These are phyloP conservation scores for Periglandula ipomoeae DNA, from an alignment of 2,329 filamentous ascomycete genomes.

Conservation along the genomic window DNA sequence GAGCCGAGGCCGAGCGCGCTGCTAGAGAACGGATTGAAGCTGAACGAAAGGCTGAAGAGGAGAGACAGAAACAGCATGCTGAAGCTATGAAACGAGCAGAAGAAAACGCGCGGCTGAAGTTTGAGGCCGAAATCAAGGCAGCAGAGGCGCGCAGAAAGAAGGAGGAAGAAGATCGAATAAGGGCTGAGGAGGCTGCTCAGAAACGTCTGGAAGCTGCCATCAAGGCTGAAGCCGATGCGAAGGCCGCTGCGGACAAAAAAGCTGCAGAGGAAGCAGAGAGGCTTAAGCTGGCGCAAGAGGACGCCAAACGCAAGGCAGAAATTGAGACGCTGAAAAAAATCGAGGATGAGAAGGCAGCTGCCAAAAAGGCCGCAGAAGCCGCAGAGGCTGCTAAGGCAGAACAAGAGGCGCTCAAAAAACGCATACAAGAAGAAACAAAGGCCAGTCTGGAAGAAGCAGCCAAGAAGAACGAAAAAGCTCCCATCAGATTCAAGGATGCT, in stretches of 20 bases:
- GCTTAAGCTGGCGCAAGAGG: conserved; percentile 27
- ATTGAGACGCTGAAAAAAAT: conserved; percentile 30
- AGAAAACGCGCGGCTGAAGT: conserved; percentile 26
- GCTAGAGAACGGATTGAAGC: conserved; percentile 37
- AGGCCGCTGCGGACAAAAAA: conserved; percentile 30
- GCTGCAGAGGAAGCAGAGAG: conserved; percentile 34
- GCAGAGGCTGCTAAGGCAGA: conserved; percentile 40
- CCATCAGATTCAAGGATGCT: conserved; percentile 85
- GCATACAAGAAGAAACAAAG: conserved; percentile 47
- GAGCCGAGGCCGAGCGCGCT: conserved; percentile 33
- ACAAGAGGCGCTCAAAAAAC: conserved; percentile 52
- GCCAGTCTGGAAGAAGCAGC: conserved; percentile 38
- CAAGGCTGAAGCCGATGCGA: conserved; percentile 31
- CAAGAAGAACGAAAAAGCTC: conserved; percentile 54
- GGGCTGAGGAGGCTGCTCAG: conserved; percentile 40
- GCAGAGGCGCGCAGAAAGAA: conserved; percentile 34
- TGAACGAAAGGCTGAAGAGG: conserved; percentile 35
- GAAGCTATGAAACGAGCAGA: conserved; percentile 27
- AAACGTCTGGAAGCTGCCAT: conserved; percentile 32
- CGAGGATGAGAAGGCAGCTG: conserved; percentile 31
- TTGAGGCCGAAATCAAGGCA: conserved; percentile 31
- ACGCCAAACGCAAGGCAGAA: conserved; percentile 28
- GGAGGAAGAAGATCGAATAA: conserved; percentile 28
- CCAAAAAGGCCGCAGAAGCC: conserved; percentile 29
- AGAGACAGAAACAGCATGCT: conserved; percentile 27